Evolutionary conservation across 352 stramenopile genomes (phyloP).

Genomic region (Phytophthora pseudosyringae): DNA sequence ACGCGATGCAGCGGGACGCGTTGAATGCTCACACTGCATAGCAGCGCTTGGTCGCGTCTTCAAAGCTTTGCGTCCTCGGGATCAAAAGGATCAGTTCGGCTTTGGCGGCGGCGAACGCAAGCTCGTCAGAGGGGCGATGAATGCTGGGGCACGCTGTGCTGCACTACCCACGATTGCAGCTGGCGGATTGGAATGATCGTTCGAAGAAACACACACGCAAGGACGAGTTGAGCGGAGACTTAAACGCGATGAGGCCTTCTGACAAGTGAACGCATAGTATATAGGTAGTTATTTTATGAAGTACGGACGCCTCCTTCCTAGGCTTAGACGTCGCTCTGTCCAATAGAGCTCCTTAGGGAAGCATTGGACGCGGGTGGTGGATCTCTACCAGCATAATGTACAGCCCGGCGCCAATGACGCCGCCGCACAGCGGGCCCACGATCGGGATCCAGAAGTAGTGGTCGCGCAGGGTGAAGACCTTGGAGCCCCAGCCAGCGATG

Average conservation of each 20-base stretch:
- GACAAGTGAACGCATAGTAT: slow-evolving; percentile 19
- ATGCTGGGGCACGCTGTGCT: no score
- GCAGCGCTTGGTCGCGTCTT: background rate
- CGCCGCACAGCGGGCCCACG: slow-evolving; percentile 41
- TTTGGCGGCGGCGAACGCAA: slow-evolving; percentile 10
- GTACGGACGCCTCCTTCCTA: slow-evolving; percentile 13
- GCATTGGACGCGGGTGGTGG: slow-evolving; percentile 42
- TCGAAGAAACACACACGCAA: background rate
- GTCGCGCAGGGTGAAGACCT: slow-evolving; percentile 47
- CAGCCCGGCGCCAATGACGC: slow-evolving; percentile 36
- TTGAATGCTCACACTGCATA: slow-evolving; percentile 10
- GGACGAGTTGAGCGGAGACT: no score
- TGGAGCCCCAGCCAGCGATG: slow-evolving; percentile 45
- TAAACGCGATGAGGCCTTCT: no score
- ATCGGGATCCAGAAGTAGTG: slow-evolving; percentile 67
- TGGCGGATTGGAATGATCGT: no score
- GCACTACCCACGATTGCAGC: no score
- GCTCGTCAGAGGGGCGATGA: no score
- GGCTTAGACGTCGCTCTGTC: background rate
- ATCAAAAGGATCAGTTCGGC: slow-evolving; percentile 20
- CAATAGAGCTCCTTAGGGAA: slow-evolving; percentile 15
- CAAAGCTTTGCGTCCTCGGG: background rate
- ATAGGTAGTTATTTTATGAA: slow-evolving; percentile 37
- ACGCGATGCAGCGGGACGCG: background rate
- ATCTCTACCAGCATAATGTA: slow-evolving; percentile 48